Conservation (phyloP, 805 yeast genomes). For the Saccharomycopsis javanensis region DNA sequence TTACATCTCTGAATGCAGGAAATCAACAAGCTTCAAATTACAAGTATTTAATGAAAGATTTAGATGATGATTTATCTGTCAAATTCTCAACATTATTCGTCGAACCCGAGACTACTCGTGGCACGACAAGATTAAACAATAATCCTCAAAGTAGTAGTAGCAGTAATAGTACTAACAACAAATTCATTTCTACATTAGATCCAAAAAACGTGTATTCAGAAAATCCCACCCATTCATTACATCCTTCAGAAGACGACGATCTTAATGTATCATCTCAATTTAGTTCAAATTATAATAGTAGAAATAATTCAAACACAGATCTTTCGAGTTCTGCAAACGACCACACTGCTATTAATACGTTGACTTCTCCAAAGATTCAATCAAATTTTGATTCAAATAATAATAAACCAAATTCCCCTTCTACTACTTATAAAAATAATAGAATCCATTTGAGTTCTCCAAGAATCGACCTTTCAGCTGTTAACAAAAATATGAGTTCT, state of each 20-base stretch:
- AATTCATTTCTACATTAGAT: not conserved
- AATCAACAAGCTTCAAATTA: constrained; percentile 1
- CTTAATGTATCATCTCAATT: constrained; percentile 1
- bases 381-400: not conserved
- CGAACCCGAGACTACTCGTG: not conserved
- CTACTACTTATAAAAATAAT: constrained; percentile 15
- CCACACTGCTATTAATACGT: constrained; percentile 8
- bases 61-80: constrained; percentile 13
- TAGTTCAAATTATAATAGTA: constrained; percentile 13
- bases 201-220: not conserved
- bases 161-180: not conserved
- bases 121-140: not conserved
- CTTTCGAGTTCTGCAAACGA: not conserved
- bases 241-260: not conserved
- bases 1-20: not conserved
- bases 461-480: constrained; percentile 4
- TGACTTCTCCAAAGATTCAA: constrained; percentile 15
- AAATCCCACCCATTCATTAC: not conserved
- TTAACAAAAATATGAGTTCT: not conserved
- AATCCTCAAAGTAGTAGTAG: not conserved
- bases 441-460: constrained; percentile 18
- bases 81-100: constrained; percentile 10
- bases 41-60: constrained; percentile 6
- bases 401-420: constrained; percentile 13
- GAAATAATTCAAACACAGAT: constrained; percentile 12